Evolutionary conservation across 257 asterid genomes (phyloP), one percentile per base, ranked within the genome.

Genomic region (Plectranthus barbatus): DNA sequence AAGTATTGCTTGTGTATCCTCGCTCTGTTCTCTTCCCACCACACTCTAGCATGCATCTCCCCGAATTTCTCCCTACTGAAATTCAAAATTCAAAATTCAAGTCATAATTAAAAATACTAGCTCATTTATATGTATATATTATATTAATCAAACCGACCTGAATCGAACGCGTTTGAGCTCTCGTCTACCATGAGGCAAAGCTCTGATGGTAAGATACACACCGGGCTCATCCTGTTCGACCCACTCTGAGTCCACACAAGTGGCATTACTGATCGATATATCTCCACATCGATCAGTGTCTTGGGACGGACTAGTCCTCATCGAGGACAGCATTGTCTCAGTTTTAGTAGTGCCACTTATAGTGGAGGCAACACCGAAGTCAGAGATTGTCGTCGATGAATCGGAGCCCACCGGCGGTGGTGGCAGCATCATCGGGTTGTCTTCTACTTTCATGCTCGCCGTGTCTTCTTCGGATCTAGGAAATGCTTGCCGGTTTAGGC

Each of bases 1-100:
- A 88, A 72, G 70, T 86, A 86, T 37, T 84, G 92, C 20, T 81
- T 81, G 44, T 80, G 93, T 72, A 89, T 81, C 74, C 96, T 84
- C 60, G 83, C 89, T 64, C 86, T 78, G 53, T 86, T 89, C 84
- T 89, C 88, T 65, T 86, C 96, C 96, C 96, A 89, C 96, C 96
- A 89, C 46, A 84, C 45, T 76, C 82, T 84, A 14, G 96, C 96
- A 55, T 89, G 93, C 82, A 75, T 72, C 79, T 86, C 96, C 59
- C 86, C 88, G 12, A 79, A 84, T 52, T 77, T 84, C 74, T 89
- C 96, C 37, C 91, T 90, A 82, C 96, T 89, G 86, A 48, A 68
- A 39, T 58, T 19, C 66, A 24, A 44, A 7, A 45, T 54, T 26
- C 31, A 26, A 56, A 26, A 45, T 8, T n/a, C n/a, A n/a, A n/a